These are phyloP conservation scores for Lodderomyces theae DNA, from an alignment of 1,139 yeast genomes.

Conservation along the genomic window DNA sequence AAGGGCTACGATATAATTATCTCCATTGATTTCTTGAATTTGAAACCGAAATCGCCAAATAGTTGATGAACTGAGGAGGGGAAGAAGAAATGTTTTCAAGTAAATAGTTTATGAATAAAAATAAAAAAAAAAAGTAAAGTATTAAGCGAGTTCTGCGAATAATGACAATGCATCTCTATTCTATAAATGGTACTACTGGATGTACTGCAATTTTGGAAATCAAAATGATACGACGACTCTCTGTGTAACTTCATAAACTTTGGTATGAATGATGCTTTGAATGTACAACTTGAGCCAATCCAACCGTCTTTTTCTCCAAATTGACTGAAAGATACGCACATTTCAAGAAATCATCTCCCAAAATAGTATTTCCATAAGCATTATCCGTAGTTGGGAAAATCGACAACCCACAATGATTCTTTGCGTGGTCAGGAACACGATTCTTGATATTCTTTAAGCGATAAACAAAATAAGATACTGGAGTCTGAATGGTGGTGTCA, in stretches of 20 bases:
- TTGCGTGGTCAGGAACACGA: background rate
- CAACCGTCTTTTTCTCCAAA: slow-evolving; percentile 23
- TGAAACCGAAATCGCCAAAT: slow-evolving; percentile 25
- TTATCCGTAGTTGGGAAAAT: background rate
- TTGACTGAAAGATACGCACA: slow-evolving; percentile 28
- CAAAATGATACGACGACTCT: too few relatives aligned
- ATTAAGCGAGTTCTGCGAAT: too few relatives aligned
- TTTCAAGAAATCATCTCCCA: slow-evolving; percentile 33
- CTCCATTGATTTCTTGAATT: slow-evolving; percentile 74
- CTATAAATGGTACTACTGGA: too few relatives aligned
- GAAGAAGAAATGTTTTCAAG: too few relatives aligned
- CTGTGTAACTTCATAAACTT: too few relatives aligned
- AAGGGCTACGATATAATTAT: slow-evolving; percentile 90
- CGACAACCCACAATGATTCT: slow-evolving; percentile 3
- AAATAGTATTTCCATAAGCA: slow-evolving; percentile 7
- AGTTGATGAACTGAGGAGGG: background rate
- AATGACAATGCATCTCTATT: too few relatives aligned
- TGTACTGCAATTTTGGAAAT: too few relatives aligned
- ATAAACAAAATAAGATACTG: slow-evolving; percentile 1
- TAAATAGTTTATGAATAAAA: too few relatives aligned
- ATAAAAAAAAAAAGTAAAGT: background rate
- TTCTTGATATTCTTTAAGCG: background rate
- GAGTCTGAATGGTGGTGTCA: background rate
- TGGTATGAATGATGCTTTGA: background rate
- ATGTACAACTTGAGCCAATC: slow-evolving; percentile 24